Conservation (phyloP, 1,284 basidiomycete species). For the Dichomitus squalens region DNA sequence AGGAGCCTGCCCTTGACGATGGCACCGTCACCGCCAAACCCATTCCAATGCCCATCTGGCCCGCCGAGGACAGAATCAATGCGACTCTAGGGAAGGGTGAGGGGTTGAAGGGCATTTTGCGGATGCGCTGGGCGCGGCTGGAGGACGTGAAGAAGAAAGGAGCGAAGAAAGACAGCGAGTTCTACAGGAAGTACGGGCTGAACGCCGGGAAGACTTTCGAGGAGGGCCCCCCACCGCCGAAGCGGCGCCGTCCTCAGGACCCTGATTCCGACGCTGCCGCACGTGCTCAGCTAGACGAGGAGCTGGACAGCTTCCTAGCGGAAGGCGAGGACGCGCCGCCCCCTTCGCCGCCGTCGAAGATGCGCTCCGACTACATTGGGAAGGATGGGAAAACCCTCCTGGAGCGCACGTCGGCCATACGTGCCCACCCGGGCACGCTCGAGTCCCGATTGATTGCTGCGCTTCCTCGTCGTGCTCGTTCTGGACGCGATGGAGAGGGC, state of each 20-base stretch:
- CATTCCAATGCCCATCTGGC: constrained; percentile 72
- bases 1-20: constrained; percentile 51
- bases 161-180: constrained; percentile 67
- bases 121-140: constrained; percentile 69
- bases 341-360: constrained; percentile 57
- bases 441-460: constrained; percentile 47
- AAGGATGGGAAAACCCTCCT: constrained; percentile 51
- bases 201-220: constrained; percentile 60
- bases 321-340: constrained; percentile 39
- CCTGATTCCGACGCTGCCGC: constrained; percentile 37
- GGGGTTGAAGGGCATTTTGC: constrained; percentile 61
- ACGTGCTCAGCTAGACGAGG: constrained; percentile 51
- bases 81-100: constrained; percentile 64
- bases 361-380: constrained; percentile 64
- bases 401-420: constrained; percentile 53
- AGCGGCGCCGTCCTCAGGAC: constrained; percentile 37
- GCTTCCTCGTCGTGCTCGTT: constrained; percentile 42
- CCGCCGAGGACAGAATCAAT: constrained; percentile 75
- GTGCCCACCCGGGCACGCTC: constrained; percentile 34
- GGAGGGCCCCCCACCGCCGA: constrained; percentile 36
- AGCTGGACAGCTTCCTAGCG: constrained; percentile 65
- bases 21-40: constrained; percentile 64
- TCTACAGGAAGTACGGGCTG: constrained; percentile 72
- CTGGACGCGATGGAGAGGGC: constrained; percentile 26
- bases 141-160: constrained; percentile 76